These are phyloP conservation scores for Rhodosporidiobolus odoratus DNA, from an alignment of 768 basidiomycete genomes.

Conservation along the genomic window DNA sequence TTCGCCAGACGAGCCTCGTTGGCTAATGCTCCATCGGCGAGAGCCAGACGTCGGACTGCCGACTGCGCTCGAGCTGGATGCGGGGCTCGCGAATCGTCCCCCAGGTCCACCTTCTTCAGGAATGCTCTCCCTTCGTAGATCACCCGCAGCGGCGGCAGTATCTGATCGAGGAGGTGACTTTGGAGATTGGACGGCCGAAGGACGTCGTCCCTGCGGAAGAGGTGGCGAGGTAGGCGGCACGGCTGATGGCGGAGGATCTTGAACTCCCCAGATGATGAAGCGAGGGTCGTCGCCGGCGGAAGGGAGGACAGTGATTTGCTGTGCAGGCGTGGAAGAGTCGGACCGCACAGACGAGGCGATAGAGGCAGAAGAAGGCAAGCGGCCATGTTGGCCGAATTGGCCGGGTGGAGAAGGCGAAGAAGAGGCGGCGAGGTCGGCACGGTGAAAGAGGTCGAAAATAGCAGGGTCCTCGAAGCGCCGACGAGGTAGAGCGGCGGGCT, in stretches of 20 bases:
- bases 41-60: conserved; percentile 28
- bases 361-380: conserved; percentile 14
- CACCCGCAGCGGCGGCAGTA: too few relatives aligned
- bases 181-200: neutral
- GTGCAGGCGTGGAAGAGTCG: conserved; percentile 11
- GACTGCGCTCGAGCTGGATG: neutral
- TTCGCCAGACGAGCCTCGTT: neutral
- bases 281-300: conserved; percentile 68
- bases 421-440: neutral
- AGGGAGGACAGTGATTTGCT: conserved; percentile 32
- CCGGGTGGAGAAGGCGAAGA: conserved; percentile 1
- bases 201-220: too few relatives aligned
- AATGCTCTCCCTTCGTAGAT: neutral
- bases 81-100: neutral
- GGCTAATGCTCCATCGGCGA: conserved; percentile 25
- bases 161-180: neutral
- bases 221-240: too few relatives aligned
- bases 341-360: conserved; percentile 19
- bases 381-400: conserved; percentile 16
- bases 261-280: conserved; percentile 83
- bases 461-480: conserved; percentile 32
- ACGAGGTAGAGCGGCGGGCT: neutral
- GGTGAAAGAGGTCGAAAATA: conserved; percentile 40
- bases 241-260: conserved; percentile 35
- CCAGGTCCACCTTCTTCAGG: neutral